Base-by-base conservation (phyloP, 2,329 filamentous ascomycete genomes). In the Diaporthe destruens region DNA sequence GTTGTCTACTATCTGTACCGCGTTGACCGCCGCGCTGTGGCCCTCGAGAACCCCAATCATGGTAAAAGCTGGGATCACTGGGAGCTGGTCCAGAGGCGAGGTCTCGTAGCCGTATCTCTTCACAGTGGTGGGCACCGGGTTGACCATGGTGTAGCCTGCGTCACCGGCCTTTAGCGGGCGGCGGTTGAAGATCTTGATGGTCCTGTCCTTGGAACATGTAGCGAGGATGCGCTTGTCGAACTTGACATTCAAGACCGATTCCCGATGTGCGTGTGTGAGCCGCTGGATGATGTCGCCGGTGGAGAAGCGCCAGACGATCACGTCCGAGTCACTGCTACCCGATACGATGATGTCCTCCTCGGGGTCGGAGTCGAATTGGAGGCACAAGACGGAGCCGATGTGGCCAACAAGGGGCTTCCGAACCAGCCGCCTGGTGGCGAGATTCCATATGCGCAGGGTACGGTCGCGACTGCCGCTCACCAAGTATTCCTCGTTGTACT, bases 121-220 rank as follows among this genome's bases (percentile, higher is more conserved):
- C 23, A 92, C 77, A 44, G 82, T 85, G 18, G 81, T 83, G 0
- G 86, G 86, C 1, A 89, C 87, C 1, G 89, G 86, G 69, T 88
- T 85, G n/a, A 91, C 81, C 0, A 78, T 76, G 14, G 76, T 69
- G 80, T 91, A 91, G 8, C 90, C 90, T 3, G 87, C 75, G 44
- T 92, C 89, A 29, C 89, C 89, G 55, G 87, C 85, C 42, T 84
- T 84, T n/a, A 98, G 84, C 23, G 90, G 86, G 23, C 85, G 87
- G 6, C 96, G 91, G 80, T 96, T 98, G 89, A 97, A 99, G 23
- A 99, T 91, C 82, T 98, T 98, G 86, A 99, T 98, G 0, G 93
- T 93, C 81, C 95, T 97, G 82, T 99, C 96, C 81, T 99, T 99
- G 63, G 96, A 98, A 79, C 96, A 98, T 0, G 96, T 99, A 16